Evolutionary conservation across 108 stramenopile genomes (phyloP), one percentile per base, ranked within the genome.

Genomic region (Cylindrotheca closterium): DNA sequence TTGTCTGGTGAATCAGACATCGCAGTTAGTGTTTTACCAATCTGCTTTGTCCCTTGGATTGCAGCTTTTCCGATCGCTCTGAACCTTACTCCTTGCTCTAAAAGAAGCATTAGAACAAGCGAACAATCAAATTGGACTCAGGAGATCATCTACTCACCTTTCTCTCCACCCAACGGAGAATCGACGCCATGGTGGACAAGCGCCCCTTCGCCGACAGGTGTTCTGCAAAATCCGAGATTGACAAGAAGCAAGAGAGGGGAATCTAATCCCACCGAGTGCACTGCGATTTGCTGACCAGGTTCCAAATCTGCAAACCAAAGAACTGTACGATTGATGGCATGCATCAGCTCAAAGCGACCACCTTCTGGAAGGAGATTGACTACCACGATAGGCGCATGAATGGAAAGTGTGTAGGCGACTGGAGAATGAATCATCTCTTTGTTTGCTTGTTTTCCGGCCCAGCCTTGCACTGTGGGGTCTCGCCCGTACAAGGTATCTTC

Each of bases 321-420:
- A 0, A 96, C 81, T 8, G 57, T 84, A 48, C 74, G 62, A 23
- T 71, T 72, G 17, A 74, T 71, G 5, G 87, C 90, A 65, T 98
- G 87, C 80, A 94, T 89, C 19, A 98, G 75, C 79, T 96, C 94
- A 63, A 96, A 97, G 23, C 82, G 62, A 21, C 91, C 96, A 12
- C 71, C 69, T 59, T 89, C 80, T 19, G 97, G 96, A 27, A 98
- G 71, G 24, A 98, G 75, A 76, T 98, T 98, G 61, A 91, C 90
- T 42, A 98, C 79, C n/a, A 98, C 86, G 26, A 98, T 77, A 1
- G 97, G 95, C 19, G 97, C 88, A 65, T 97, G 92, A 51, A 98
- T 72, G 26, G 91, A 58, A 27, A 98, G 63, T 1, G 80, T 84
- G 62, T 96, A 98, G 26, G 90, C 79, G 0, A 97, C 81, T 28